phyloP scores from a whole-genome alignment of 2,329 filamentous ascomycete genomes.

The Cadophora luteo-olivacea region DNA sequence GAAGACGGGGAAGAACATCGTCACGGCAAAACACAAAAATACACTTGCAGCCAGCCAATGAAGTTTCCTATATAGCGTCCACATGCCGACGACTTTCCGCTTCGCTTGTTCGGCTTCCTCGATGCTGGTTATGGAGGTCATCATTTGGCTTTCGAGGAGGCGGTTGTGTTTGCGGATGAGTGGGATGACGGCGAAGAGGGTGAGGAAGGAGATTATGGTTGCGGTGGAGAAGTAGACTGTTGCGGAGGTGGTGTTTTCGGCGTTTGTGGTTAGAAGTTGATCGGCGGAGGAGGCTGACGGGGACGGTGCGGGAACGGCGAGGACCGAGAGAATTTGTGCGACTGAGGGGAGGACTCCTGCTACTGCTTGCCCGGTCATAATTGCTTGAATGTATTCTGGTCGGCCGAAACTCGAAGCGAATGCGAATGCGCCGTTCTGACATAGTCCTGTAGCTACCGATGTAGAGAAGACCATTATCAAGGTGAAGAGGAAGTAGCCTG shows the following conservation, averaged over 20 bases:
- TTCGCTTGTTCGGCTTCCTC: slow-evolving; percentile 59
- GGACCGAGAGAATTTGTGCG: slow-evolving; percentile 84
- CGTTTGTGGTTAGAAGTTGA: slow-evolving; percentile 43
- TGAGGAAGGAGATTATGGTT: slow-evolving; percentile 72
- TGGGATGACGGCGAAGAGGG: slow-evolving; percentile 76
- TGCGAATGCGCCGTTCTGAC: slow-evolving; percentile 94
- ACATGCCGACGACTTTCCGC: slow-evolving; percentile 63
- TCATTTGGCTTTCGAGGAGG: slow-evolving; percentile 58
- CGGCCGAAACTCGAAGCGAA: slow-evolving; percentile 86
- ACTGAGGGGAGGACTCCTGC: slow-evolving; percentile 89
- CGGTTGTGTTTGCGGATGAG: slow-evolving; percentile 68
- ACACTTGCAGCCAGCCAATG: slow-evolving; percentile 79
- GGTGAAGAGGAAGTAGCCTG: slow-evolving; percentile 79
- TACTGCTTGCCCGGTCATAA: slow-evolving; percentile 94
- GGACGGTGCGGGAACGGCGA: slow-evolving; percentile 63
- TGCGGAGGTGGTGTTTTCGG: slow-evolving; percentile 70
- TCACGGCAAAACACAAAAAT: slow-evolving; percentile 80
- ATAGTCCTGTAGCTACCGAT: slow-evolving; percentile 80
- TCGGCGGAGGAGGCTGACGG: slow-evolving; percentile 37
- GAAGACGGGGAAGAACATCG: slow-evolving; percentile 96
- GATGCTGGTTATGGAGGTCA: slow-evolving; percentile 56
- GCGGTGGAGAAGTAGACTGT: slow-evolving; percentile 93
- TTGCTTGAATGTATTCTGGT: slow-evolving; percentile 90
- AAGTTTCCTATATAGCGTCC: slow-evolving; percentile 75
- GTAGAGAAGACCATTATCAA: slow-evolving; percentile 82